phyloP scores from a whole-genome alignment of 441 rosid genomes.

The Metrosideros polymorpha region DNA sequence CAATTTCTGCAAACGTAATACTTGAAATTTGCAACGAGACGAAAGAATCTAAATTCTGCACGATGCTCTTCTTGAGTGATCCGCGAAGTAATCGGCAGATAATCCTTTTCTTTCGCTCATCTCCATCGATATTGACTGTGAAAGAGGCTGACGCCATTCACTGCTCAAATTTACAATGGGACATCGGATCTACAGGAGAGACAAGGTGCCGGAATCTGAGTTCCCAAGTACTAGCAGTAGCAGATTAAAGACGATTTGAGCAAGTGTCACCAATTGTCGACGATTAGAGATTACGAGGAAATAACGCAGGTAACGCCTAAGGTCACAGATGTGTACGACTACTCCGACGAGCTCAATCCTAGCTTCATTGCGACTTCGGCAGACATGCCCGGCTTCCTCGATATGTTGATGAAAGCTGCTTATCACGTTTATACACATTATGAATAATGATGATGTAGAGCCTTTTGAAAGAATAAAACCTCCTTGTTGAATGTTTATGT shows the following conservation, averaged over 20 bases:
- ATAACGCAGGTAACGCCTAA: not conserved
- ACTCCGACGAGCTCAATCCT: not conserved
- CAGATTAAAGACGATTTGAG: not conserved
- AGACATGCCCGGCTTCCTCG: too few relatives aligned
- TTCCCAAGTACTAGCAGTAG: too few relatives aligned
- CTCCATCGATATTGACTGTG: not conserved
- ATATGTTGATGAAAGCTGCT: too few relatives aligned
- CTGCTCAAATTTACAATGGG: not conserved
- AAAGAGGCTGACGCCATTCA: not conserved
- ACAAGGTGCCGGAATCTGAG: not conserved
- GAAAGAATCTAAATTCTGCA: not conserved
- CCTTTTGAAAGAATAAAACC: too few relatives aligned
- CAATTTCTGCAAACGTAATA: not conserved
- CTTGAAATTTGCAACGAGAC: not conserved
- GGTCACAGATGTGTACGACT: not conserved
- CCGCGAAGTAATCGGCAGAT: not conserved
- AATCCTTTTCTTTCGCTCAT: conserved; percentile 6
- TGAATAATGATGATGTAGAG: too few relatives aligned
- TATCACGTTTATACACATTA: too few relatives aligned
- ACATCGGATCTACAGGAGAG: not conserved
- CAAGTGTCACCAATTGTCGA: not conserved
- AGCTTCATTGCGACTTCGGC: not conserved
- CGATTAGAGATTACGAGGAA: not conserved
- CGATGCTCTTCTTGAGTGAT: not conserved
- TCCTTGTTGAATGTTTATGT: too few relatives aligned